Evolutionary conservation across 768 basidiomycete genomes (phyloP), one percentile per base, ranked within the genome.

Genomic region (Mycena chlorophos): DNA sequence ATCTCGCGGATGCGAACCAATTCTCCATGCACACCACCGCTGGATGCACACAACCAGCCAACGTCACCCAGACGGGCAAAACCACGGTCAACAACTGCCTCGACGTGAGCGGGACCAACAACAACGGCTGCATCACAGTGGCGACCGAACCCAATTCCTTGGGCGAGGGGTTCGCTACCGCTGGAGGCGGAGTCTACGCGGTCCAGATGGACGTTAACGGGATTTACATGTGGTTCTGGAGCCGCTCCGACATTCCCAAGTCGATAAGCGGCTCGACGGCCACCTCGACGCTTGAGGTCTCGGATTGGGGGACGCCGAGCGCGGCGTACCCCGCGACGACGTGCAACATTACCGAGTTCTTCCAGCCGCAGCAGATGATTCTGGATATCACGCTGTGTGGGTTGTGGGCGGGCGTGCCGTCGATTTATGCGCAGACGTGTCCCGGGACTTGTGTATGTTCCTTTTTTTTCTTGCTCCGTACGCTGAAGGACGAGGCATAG

Each of bases 191-290:
- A 0, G 72, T 75, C 1, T 92, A 75, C 69, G 87, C 87, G 2
- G 78, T 85, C 3, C 87, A 88, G 62, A 85, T 88, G 57, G 88
- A 88, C 48, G 72, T 75, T 5, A 66, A 77, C 1, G 86, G 73
- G 14, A 54, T 65, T 17, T 67, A 27, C 49, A 59, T 67, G 0
- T 66, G 64, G 65, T 69, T 66, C 40, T 68, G 63, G 65, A 59
- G 58, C 8, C 68, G 76, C 10, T 65, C 73, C 2, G 66, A 73
- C 39, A 60, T 78, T 28, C 78, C 76, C 4, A 45, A 63, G 25
- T 77, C 75, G 6, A 68, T 77, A n/a, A 46, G 26, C 17, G 31
- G 55, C 26, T 27, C 39, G 13, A 52, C 42, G 6, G 50, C 48
- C 34, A 53, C 3, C 61, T 62, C 34, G 54, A 71, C 5, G 70